Evolutionary conservation across 2,329 filamentous ascomycete genomes (phyloP).

Genomic region (Aspergillus sp.): DNA sequence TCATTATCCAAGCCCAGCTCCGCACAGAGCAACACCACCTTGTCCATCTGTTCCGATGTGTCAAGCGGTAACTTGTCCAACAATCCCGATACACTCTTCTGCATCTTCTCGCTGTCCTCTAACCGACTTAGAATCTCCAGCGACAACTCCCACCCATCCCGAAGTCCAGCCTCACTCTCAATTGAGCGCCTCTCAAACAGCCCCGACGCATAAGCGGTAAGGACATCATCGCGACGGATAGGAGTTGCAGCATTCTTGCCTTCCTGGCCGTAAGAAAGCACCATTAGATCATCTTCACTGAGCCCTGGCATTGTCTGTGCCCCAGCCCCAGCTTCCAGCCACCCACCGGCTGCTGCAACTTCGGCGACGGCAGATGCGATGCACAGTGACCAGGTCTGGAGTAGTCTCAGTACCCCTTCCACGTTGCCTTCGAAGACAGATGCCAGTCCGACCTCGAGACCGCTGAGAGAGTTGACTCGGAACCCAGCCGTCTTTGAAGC

Average conservation of each 20-base stretch:
- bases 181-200: constrained; percentile 38
- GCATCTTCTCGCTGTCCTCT: constrained; percentile 62
- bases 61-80: constrained; percentile 65
- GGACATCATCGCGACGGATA: constrained; percentile 68
- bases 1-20: constrained; percentile 70
- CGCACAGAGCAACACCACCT: constrained; percentile 68
- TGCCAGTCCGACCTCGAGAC: constrained; percentile 72
- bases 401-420: constrained; percentile 63
- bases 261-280: constrained; percentile 62
- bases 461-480: constrained; percentile 64
- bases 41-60: constrained; percentile 66
- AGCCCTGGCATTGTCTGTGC: constrained; percentile 53
- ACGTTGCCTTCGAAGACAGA: constrained; percentile 76
- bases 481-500: constrained; percentile 54
- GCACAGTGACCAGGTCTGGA: constrained; percentile 73
- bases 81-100: constrained; percentile 65
- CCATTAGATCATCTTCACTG: constrained; percentile 75
- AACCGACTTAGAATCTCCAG: constrained; percentile 75
- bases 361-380: constrained; percentile 72
- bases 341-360: constrained; percentile 71
- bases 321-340: constrained; percentile 59
- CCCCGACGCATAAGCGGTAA: constrained; percentile 65
- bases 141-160: constrained; percentile 83
- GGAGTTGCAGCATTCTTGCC: constrained; percentile 39
- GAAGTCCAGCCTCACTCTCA: constrained; percentile 28